Evolutionary conservation across 306 rosid genomes (phyloP), one percentile per base, ranked within the genome.

Genomic region (Dalbergia oliveri): DNA sequence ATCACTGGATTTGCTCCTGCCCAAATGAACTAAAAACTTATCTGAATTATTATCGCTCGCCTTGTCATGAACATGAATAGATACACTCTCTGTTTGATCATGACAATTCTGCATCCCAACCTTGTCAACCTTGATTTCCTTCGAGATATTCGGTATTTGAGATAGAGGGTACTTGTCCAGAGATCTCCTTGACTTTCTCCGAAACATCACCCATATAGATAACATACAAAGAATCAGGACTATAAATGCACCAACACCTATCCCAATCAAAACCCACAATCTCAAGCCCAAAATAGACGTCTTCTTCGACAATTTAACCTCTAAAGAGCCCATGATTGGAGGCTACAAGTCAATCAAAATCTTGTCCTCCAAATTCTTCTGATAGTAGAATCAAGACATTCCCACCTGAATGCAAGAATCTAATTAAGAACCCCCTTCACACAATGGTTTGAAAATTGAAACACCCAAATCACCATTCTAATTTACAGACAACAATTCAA

Each of bases 41-140:
- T 92, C 97, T 3, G 89, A 87, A 78, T 91, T 89, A 82, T 86
- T 92, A 63, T 92, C 92, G 54, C 77, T 85, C 16, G 90, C 67
- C 77, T 86, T 86, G 70, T 92, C 94, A 41, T 85, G 79, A 75
- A 85, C 84, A 21, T 86, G 67, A 81, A 84, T 72, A 84, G 76
- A 85, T 51, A 89, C 84, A 66, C 76, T 89, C 56, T 91, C 97
- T 33, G 86, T 80, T 62, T 84, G 92, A 82, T 86, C 88, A 72
- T 78, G 85, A 63, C 87, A 83, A 70, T 75, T 80, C 84, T 86
- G 89, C 87, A 83, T 86, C 62, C 92, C 97, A 63, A 91, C 90
- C 80, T 82, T 88, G 82, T 94, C 98, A 72, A 94, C 88, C 86
- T 82, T 88, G 80, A 94, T 92, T 80, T 94, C 98, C 60, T 94